These are phyloP conservation scores for Capronia epimyces DNA, from an alignment of 2,329 filamentous ascomycete genomes.

Conservation along the genomic window DNA sequence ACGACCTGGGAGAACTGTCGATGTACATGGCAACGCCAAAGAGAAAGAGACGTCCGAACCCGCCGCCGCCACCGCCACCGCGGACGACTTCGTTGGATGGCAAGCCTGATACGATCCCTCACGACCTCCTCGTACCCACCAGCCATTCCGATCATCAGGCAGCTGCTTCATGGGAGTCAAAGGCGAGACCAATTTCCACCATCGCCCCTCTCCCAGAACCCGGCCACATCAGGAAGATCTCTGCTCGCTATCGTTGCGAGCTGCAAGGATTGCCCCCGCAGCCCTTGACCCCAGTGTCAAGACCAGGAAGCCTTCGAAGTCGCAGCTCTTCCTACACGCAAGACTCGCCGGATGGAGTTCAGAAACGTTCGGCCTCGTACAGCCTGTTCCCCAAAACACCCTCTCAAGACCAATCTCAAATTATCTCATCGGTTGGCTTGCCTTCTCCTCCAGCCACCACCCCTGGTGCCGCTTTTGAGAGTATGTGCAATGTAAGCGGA, in stretches of 20 bases:
- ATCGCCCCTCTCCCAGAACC: slow-evolving; percentile 22
- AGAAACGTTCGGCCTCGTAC: slow-evolving; percentile 15
- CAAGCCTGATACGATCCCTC: slow-evolving; percentile 1
- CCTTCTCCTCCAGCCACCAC: slow-evolving; percentile 4
- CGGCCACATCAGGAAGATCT: slow-evolving; percentile 20
- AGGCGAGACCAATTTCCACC: slow-evolving; percentile 17
- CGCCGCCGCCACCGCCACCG: not conserved
- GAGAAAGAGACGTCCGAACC: too few species aligned
- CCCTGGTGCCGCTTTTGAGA: not conserved
- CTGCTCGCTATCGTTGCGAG: slow-evolving; percentile 20
- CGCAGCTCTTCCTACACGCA: slow-evolving; percentile 11
- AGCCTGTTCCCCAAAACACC: slow-evolving; percentile 22
- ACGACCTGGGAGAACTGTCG: slow-evolving; percentile 13
- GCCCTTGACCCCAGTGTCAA: slow-evolving; percentile 12
- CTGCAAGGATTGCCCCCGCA: not conserved
- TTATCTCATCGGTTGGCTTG: not conserved
- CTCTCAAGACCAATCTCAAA: slow-evolving; percentile 3
- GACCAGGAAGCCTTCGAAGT: slow-evolving; percentile 15
- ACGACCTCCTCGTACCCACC: slow-evolving; percentile 9
- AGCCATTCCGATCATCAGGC: not conserved
- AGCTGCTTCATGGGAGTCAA: not conserved
- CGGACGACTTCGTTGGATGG: not conserved
- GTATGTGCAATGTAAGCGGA: slow-evolving; percentile 1
- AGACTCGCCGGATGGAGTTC: slow-evolving; percentile 6
- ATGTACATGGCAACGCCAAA: slow-evolving; percentile 15